Percentiles rank a stretch among this genome's conserved stretches.
Conservation (phyloP, 2,329 filamentous ascomycete genomes). For the Blastomyces percursus region DNA sequence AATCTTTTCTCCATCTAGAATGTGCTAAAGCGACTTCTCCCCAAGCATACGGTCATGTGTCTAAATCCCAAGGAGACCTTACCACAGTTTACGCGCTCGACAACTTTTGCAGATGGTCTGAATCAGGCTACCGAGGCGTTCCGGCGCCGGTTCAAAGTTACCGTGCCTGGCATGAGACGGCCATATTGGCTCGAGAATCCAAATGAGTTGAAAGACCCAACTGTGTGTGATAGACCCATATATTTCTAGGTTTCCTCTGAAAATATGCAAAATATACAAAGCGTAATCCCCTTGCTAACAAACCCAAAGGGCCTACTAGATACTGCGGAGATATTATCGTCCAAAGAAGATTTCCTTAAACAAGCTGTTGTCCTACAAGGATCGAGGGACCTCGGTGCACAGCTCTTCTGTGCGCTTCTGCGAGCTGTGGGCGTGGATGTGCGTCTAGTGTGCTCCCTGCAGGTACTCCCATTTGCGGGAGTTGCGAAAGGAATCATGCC, state of each 20-base stretch:
- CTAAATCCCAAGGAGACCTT: slow-evolving; percentile 58
- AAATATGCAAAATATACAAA: neutral
- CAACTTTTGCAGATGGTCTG: slow-evolving; percentile 70
- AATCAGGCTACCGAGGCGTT: slow-evolving; percentile 57
- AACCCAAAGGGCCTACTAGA: slow-evolving; percentile 20
- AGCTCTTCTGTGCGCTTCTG: slow-evolving; percentile 80
- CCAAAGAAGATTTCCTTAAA: slow-evolving; percentile 60
- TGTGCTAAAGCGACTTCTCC: slow-evolving; percentile 51
- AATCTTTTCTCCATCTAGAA: neutral
- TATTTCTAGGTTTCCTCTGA: neutral
- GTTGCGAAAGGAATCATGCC: slow-evolving; percentile 35
- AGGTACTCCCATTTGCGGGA: slow-evolving; percentile 60
- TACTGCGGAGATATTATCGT: slow-evolving; percentile 56
- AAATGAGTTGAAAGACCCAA: slow-evolving; percentile 49
- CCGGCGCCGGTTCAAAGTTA: slow-evolving; percentile 58
- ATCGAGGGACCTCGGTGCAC: slow-evolving; percentile 79
- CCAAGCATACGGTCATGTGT: slow-evolving; percentile 53
- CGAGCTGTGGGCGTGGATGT: slow-evolving; percentile 71
- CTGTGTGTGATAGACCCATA: slow-evolving; percentile 14
- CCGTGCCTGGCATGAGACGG: slow-evolving; percentile 56
- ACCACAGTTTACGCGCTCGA: slow-evolving; percentile 63
- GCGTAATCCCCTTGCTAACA: slow-evolving; percentile 4
- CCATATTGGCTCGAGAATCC: slow-evolving; percentile 64
- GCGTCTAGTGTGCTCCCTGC: slow-evolving; percentile 80
- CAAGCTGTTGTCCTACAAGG: slow-evolving; percentile 61